phyloP scores from a whole-genome alignment of 2,329 filamentous ascomycete genomes.

The Penicillium sp. region DNA sequence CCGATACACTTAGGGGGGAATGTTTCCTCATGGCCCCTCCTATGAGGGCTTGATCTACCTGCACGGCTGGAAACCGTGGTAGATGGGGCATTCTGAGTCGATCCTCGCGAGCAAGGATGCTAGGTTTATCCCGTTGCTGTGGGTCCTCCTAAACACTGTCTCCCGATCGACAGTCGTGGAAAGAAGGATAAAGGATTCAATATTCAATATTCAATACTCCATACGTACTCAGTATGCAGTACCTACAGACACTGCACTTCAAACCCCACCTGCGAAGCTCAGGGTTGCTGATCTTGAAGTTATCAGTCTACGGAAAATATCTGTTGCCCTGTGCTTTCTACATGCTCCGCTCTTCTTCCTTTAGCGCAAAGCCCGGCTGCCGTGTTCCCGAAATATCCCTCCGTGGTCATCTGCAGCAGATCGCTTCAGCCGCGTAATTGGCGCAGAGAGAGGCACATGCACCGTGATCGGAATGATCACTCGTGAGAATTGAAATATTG shows the following conservation, averaged over 20 bases:
- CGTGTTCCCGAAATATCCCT: background rate
- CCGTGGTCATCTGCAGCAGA: constrained; percentile 4
- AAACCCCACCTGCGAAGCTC: background rate
- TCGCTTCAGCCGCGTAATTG: constrained; percentile 1
- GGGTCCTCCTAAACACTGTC: background rate
- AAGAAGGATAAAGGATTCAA: background rate
- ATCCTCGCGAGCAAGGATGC: constrained; percentile 7
- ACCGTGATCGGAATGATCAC: background rate
- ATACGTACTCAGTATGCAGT: no score
- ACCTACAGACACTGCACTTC: background rate
- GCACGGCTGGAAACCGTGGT: constrained; percentile 1
- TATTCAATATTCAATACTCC: no score
- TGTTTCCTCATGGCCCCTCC: background rate
- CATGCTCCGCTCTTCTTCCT: constrained; percentile 18
- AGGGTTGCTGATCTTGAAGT: constrained; percentile 7
- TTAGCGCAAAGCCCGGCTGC: background rate
- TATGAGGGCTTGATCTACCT: background rate
- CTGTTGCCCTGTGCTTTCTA: constrained; percentile 18
- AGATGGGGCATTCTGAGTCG: constrained; percentile 13
- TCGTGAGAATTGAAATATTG: background rate
- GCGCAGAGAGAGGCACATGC: background rate
- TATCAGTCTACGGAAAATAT: background rate
- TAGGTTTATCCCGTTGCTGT: constrained; percentile 4
- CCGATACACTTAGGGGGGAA: constrained; percentile 1
- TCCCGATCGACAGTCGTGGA: constrained; percentile 1